Base-by-base conservation (phyloP, 805 yeast genomes). In the Komagataella kurtzmanii region DNA sequence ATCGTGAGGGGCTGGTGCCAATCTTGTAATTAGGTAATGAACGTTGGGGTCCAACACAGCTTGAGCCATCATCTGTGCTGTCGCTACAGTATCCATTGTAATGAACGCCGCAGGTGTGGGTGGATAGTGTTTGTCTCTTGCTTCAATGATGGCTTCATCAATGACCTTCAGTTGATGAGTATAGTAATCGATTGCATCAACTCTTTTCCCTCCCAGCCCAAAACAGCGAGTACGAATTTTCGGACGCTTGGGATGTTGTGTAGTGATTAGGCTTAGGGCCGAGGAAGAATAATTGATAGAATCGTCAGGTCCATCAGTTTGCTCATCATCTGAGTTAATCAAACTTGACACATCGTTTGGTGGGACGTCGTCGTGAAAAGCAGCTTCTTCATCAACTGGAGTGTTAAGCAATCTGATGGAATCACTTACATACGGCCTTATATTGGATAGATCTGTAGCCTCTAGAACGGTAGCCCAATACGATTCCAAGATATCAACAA, bases 1-100 rank as follows among this genome's bases (percentile, higher is more conserved):
- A 63, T 91, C 99, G 60, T 85, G 91, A 3, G 98, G 98, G 1
- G 98, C 95, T 0, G 98, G 98, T 0, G 98, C 98, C 52, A 89
- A 69, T 45, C 77, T 72, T 3, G 96, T 85, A 43, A 90, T 86
- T 51, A 93, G 70, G 53, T 81, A 86, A 61, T 86, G 83, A 6
- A 93, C 88, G 53, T 86, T 77, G 0, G 97, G 97, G 62, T 90
- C 97, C 53, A 93, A 65, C 0, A 91, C 90, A 0, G 97, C 93
- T 64, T 93, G 99, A 0, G 97, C 97, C 24, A 93, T 83, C 87
- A 89, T 84, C 64, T 91, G 99, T 2, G 98, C 97, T 57, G 89
- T 83, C 0, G 97, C 96, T 3, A 89, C 97, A 0, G 93, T 78
- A 56, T 87, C 91, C 96, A 91, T 86, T 0, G 98, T 93, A 7